These are phyloP conservation scores for Cajanus cajan DNA, from an alignment of 306 rosid species.

Conservation along the genomic window DNA sequence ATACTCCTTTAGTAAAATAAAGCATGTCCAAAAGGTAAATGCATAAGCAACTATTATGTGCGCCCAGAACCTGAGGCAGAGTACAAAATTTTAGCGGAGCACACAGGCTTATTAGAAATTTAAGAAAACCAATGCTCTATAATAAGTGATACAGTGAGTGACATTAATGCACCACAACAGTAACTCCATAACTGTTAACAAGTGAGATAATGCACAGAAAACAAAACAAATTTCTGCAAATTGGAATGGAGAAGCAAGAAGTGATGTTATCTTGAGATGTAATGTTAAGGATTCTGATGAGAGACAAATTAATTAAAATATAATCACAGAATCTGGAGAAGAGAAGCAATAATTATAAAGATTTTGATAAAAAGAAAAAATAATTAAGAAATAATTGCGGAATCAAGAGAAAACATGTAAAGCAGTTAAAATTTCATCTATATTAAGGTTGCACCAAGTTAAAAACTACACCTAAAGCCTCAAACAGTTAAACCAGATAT, in stretches of 20 bases:
- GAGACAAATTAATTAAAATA: neutral
- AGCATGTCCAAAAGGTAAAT: conserved; percentile 89
- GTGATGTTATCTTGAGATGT: neutral
- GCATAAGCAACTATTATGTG: conserved; percentile 81
- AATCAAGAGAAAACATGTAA: conserved; percentile 21
- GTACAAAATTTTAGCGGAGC: conserved; percentile 7
- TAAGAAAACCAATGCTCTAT: neutral
- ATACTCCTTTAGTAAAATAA: conserved; percentile 74
- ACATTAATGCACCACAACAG: conserved; percentile 20
- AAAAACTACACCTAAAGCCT: conserved; percentile 2
- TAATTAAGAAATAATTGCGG: neutral
- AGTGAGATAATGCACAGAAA: neutral
- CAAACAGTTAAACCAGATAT: neutral
- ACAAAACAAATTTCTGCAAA: neutral
- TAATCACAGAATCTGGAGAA: conserved; percentile 5
- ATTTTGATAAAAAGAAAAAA: neutral
- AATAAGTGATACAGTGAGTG: neutral
- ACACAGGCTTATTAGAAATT: conserved; percentile 2
- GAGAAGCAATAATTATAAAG: conserved; percentile 8
- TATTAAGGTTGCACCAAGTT: conserved; percentile 17
- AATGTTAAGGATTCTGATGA: neutral
- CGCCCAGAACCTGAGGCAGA: conserved; percentile 72
- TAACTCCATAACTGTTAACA: conserved; percentile 2
- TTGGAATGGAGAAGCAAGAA: conserved; percentile 6
- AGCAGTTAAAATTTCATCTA: conserved; percentile 6